Evolutionary conservation across 169 alveolate genomes (phyloP).

Genomic region (Cyclospora cayetanensis): DNA sequence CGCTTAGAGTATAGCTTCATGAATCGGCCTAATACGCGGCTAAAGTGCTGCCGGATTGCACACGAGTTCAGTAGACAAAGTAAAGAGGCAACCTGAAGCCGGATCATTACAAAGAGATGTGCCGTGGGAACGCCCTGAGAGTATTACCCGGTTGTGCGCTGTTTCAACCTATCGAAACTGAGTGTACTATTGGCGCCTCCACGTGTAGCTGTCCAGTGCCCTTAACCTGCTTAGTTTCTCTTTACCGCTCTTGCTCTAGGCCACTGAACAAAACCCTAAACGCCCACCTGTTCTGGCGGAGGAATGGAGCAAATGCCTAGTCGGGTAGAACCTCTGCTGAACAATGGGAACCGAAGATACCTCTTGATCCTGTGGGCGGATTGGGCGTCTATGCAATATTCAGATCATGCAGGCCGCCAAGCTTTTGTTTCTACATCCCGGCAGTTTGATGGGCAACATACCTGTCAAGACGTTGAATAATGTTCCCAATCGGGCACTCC

Average conservation of each 20-base stretch:
- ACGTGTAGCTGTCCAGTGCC: too few species aligned
- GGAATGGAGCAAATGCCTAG: constrained; percentile 44
- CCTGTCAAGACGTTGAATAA: constrained; percentile 21
- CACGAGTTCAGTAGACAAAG: constrained; percentile 30
- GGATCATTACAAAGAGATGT: too few species aligned
- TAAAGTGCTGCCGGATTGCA: constrained; percentile 45
- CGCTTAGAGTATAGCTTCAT: constrained; percentile 12
- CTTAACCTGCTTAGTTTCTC: too few species aligned
- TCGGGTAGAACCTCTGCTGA: constrained; percentile 51
- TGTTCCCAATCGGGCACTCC: constrained; percentile 1
- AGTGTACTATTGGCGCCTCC: too few species aligned
- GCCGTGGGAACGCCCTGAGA: too few species aligned
- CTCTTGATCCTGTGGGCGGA: constrained; percentile 31
- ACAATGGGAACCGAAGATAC: constrained; percentile 43
- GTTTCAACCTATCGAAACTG: too few species aligned
- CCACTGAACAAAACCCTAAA: neutral
- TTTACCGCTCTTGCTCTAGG: too few species aligned
- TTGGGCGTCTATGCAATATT: neutral
- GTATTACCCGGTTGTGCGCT: too few species aligned
- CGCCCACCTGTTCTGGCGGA: constrained; percentile 43
- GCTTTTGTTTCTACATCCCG: neutral
- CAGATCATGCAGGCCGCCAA: neutral
- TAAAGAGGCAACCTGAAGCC: constrained; percentile 1
- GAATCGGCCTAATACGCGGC: constrained; percentile 17
- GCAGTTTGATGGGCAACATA: neutral